A percentile compares a stretch with the other conserved stretches of the same genome.
These are phyloP conservation scores for Boehmeria nivea DNA, from an alignment of 306 rosid genomes.

Conservation along the genomic window DNA sequence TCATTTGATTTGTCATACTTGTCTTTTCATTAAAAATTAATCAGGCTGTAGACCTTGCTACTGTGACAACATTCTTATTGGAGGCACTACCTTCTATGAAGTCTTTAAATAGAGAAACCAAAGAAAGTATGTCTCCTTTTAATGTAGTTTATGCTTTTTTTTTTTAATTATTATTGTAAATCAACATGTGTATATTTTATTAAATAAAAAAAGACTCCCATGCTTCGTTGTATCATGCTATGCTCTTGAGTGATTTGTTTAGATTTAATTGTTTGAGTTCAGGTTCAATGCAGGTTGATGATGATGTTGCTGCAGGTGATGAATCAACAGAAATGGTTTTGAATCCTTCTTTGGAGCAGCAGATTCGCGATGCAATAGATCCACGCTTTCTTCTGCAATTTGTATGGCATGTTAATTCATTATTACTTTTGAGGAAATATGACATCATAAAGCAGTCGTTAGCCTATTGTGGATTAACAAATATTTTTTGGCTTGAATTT, in stretches of 20 bases:
- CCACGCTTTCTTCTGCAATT: slow-evolving; percentile 79
- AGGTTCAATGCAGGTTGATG: slow-evolving; percentile 64
- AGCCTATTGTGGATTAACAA: slow-evolving; percentile 3
- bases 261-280: slow-evolving; percentile 17
- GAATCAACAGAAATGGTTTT: slow-evolving; percentile 49
- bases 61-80: slow-evolving; percentile 67
- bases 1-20: background rate
- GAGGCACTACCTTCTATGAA: slow-evolving; percentile 71
- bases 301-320: slow-evolving; percentile 54
- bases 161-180: background rate
- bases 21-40: slow-evolving; percentile 15
- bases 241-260: too few species aligned
- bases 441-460: slow-evolving; percentile 9
- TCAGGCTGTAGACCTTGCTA: slow-evolving; percentile 87
- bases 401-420: slow-evolving; percentile 40
- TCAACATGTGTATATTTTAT: background rate
- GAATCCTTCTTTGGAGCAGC: slow-evolving; percentile 62
- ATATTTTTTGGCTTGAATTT: slow-evolving; percentile 4
- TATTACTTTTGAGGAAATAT: background rate
- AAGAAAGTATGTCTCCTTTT: slow-evolving; percentile 45
- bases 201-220: background rate
- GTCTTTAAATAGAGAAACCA: slow-evolving; percentile 34
- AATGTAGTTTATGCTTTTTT: background rate
- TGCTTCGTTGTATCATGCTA: too few species aligned
- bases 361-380: slow-evolving; percentile 75